Conservation (phyloP, 1,284 basidiomycete species). For the Takashimella tepidaria region DNA sequence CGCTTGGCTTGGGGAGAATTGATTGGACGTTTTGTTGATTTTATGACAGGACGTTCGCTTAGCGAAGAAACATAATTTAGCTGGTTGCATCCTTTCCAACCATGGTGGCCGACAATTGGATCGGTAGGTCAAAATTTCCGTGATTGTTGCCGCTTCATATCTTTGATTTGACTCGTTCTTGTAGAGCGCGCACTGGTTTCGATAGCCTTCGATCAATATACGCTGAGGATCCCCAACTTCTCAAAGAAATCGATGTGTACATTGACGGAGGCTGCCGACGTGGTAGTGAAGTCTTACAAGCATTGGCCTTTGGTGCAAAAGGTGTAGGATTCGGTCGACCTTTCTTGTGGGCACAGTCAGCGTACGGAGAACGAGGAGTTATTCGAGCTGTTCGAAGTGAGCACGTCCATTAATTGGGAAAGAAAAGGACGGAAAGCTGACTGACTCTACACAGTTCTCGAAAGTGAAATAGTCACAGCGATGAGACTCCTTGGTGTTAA, state of each 20-base stretch:
- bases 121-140: conserved; percentile 14
- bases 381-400: conserved; percentile 47
- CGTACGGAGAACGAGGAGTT: conserved; percentile 50
- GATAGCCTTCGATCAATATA: conserved; percentile 45
- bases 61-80: conserved; percentile 48
- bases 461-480: conserved; percentile 34
- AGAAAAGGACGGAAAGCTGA: neutral
- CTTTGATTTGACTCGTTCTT: neutral
- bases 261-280: conserved; percentile 51
- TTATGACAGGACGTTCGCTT: conserved; percentile 47
- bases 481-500: conserved; percentile 39
- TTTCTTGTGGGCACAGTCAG: conserved; percentile 43
- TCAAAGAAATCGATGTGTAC: conserved; percentile 48
- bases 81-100: conserved; percentile 49
- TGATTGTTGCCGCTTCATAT: neutral
- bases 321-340: conserved; percentile 50
- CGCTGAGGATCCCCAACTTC: conserved; percentile 41
- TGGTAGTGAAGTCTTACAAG: conserved; percentile 50
- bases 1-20: neutral
- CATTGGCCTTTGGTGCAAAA: conserved; percentile 49
- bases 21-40: conserved; percentile 8
- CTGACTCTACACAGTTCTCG: conserved; percentile 25
- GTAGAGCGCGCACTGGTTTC: conserved; percentile 38
- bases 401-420: conserved; percentile 7
- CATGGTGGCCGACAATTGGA: conserved; percentile 44